phyloP scores from a whole-genome alignment of 352 stramenopile species.

The Phytophthora podocarpi region DNA sequence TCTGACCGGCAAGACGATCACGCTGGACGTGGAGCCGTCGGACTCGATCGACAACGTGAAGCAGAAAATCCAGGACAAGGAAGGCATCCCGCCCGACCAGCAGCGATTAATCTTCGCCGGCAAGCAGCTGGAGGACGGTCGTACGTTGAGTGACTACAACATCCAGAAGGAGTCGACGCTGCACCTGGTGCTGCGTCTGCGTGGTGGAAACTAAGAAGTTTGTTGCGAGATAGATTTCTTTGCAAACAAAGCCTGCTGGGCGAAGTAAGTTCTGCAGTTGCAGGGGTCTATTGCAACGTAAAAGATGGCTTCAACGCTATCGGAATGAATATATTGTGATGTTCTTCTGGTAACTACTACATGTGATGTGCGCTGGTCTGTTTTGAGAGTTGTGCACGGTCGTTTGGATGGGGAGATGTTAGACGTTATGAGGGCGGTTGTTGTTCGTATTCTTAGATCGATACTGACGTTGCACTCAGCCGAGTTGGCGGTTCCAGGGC shows the following conservation, averaged over 20 bases:
- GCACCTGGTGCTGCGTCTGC: conserved; percentile 94
- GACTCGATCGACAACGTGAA: conserved; percentile 21
- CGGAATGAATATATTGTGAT: conserved; percentile 19
- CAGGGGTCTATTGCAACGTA: not conserved
- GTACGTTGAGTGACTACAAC: conserved; percentile 93
- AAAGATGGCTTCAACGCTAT: not conserved
- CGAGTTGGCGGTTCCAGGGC: not conserved
- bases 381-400: too few relatives aligned
- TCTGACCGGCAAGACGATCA: conserved; percentile 10
- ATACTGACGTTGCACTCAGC: not conserved
- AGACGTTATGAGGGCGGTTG: too few relatives aligned
- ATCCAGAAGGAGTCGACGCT: conserved; percentile 97
- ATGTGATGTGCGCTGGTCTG: too few relatives aligned
- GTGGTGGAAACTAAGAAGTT: conserved; percentile 57
- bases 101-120: too few relatives aligned
- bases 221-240: not conserved
- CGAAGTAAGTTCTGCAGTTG: conserved; percentile 18
- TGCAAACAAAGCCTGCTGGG: not conserved
- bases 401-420: too few relatives aligned
- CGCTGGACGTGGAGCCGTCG: not conserved
- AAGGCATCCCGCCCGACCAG: too few relatives aligned
- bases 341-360: too few relatives aligned
- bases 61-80: too few relatives aligned
- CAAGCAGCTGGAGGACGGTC: conserved; percentile 95
- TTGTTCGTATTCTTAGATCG: too few relatives aligned